phyloP scores from a whole-genome alignment of 1,284 basidiomycete species.

The Fomitopsis palustris region DNA sequence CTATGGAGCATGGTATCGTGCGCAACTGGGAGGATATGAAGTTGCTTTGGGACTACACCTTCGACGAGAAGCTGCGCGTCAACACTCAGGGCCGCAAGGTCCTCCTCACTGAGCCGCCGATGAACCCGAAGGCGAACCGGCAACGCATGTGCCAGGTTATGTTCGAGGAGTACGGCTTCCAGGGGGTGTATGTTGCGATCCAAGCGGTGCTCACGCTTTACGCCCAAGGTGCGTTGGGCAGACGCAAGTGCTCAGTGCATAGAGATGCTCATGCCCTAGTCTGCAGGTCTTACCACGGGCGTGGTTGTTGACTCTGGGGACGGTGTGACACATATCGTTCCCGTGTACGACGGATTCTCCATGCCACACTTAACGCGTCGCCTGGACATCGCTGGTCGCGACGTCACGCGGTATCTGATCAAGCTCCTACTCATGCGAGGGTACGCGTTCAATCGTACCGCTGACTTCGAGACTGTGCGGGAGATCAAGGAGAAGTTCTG shows the following conservation, averaged over 20 bases:
- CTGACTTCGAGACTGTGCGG: constrained; percentile 97
- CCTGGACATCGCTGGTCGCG: constrained; percentile 95
- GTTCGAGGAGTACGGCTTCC: constrained; percentile 99
- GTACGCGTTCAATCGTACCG: constrained; percentile 98
- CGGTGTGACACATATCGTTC: constrained; percentile 98
- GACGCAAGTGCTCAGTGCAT: too few species aligned
- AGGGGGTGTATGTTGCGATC: constrained; percentile 95
- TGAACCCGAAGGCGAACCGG: constrained; percentile 96
- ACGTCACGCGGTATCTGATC: constrained; percentile 98
- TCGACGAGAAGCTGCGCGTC: constrained; percentile 91
- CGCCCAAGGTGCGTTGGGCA: constrained; percentile 78
- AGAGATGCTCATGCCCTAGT: background rate
- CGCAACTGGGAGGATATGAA: constrained; percentile 99
- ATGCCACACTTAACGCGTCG: constrained; percentile 93
- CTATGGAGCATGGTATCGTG: constrained; percentile 99
- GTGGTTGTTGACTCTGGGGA: constrained; percentile 99
- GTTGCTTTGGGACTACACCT: constrained; percentile 98
- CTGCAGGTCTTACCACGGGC: constrained; percentile 89
- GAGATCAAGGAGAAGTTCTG: constrained; percentile 99
- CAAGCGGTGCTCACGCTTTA: constrained; percentile 98
- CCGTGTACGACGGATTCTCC: constrained; percentile 96
- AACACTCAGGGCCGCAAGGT: constrained; percentile 89
- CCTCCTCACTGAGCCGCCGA: constrained; percentile 97
- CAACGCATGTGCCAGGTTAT: constrained; percentile 97
- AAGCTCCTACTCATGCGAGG: constrained; percentile 97